phyloP scores from a whole-genome alignment of 192 early-diverging fungal species.

The Coemansia aciculifera region DNA sequence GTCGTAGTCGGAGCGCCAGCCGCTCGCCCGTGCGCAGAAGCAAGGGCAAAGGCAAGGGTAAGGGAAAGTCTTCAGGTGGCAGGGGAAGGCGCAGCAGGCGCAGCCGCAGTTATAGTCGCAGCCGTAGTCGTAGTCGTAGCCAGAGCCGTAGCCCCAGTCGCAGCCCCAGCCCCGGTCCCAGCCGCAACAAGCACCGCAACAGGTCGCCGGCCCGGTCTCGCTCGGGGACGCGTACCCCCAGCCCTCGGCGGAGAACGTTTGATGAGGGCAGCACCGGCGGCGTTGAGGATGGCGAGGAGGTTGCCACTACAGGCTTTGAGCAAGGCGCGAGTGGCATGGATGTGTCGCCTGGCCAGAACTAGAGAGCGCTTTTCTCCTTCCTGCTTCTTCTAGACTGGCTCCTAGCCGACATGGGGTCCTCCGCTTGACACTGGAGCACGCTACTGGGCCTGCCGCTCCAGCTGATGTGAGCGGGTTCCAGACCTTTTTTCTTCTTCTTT shows the following conservation, averaged over 20 bases:
- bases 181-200: slow-evolving; percentile 17
- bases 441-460: background rate
- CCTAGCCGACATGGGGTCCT: background rate
- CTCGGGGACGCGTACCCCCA: slow-evolving; percentile 36
- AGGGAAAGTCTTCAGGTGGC: background rate
- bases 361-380: background rate
- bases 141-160: slow-evolving; percentile 20
- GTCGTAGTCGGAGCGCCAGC: background rate
- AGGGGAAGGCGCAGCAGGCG: slow-evolving; percentile 5
- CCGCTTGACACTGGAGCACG: background rate
- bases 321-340: slow-evolving; percentile 13
- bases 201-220: slow-evolving; percentile 14
- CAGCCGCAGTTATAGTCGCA: slow-evolving; percentile 4
- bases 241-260: slow-evolving; percentile 25
- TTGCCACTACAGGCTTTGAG: slow-evolving; percentile 1
- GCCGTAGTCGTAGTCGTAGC: slow-evolving; percentile 4
- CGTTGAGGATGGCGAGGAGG: slow-evolving; percentile 14
- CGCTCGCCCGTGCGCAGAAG: slow-evolving; percentile 10
- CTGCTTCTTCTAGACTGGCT: background rate
- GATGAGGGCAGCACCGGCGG: slow-evolving; percentile 10
- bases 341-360: slow-evolving; percentile 6
- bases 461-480: background rate
- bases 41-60: slow-evolving; percentile 10
- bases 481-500: background rate
- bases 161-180: slow-evolving; percentile 23